These are phyloP conservation scores for Exophiala sp. DNA, from an alignment of 2,329 filamentous ascomycete species.

Conservation along the genomic window DNA sequence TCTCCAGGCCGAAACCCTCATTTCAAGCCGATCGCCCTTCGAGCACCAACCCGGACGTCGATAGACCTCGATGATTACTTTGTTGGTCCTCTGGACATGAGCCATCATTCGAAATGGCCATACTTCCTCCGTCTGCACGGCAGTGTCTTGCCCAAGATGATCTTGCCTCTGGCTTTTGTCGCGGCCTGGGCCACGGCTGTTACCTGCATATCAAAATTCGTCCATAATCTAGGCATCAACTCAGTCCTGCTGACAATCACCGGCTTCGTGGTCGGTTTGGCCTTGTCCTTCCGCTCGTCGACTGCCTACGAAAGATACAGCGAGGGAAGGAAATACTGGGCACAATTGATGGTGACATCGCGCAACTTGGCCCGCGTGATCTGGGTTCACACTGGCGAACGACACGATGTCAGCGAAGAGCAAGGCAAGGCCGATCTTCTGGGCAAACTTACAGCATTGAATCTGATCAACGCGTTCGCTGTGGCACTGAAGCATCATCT, in stretches of 20 bases:
- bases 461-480: constrained; percentile 72
- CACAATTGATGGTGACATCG: constrained; percentile 48
- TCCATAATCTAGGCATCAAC: constrained; percentile 50
- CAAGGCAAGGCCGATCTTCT: constrained; percentile 60
- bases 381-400: constrained; percentile 69
- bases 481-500: constrained; percentile 73
- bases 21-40: constrained; percentile 21
- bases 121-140: constrained; percentile 70
- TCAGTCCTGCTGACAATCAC: constrained; percentile 68
- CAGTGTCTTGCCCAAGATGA: constrained; percentile 67
- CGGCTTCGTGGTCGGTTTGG: constrained; percentile 74
- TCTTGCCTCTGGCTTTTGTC: constrained; percentile 60
- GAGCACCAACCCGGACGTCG: constrained; percentile 26
- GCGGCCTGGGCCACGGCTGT: constrained; percentile 61
- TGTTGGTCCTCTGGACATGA: constrained; percentile 58
- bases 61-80: constrained; percentile 58
- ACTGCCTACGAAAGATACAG: constrained; percentile 68
- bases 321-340: constrained; percentile 61
- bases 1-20: constrained; percentile 18
- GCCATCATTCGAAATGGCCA: constrained; percentile 70
- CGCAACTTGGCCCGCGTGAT: constrained; percentile 62
- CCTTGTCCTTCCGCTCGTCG: constrained; percentile 69
- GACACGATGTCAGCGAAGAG: constrained; percentile 44
- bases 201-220: constrained; percentile 49
- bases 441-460: constrained; percentile 66